Base-by-base conservation (phyloP, 2,329 filamentous ascomycete genomes). In the Calonectria honghensis region DNA sequence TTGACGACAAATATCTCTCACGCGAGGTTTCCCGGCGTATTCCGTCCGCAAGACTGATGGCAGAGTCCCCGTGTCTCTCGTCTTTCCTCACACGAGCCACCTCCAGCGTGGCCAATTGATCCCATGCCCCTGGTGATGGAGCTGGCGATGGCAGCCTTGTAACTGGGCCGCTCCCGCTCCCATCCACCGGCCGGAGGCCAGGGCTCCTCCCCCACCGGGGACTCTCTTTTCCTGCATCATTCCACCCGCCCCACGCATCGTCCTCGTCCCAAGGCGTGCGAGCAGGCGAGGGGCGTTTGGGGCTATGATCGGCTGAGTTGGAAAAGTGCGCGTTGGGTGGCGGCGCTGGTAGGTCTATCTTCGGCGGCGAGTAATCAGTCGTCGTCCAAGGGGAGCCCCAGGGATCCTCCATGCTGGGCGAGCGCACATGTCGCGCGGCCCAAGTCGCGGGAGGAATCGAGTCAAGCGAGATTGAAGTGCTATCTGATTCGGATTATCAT, bases 311-410 rank as follows among this genome's bases (percentile, higher is more conserved):
- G 67, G 77, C 66, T 2, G 80, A 77, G 13, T 72, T 45, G 2
- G 82, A 79, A 35, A 84, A 81, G 65, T 84, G 83, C 37, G 82
- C 83, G 71, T 71, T 80, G 41, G 82, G 79, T 51, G 83, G 84
- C 74, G 82, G 82, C 70, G 81, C 73, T 7, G 83, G 82, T 32
- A 85, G 78, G 73, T 84, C 81, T 80, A 80, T 81, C 76, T 79
- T 89, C 83, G 81, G 85, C 18, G 82, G 79, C 73, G 80, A 75
- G 66, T 83, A 73, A 76, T 77, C 86, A 75, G 88, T 87, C 90
- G 90, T 86, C 74, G 88, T 87, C 90, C 90, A 92, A 84, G 90
- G 90, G 79, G 90, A 91, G 84, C 88, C 89, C 90, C 90, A 92
- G 80, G 90, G 90, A 90, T 92, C 90, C 83, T 92, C 90, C 90